phyloP scores from a whole-genome alignment of 2,329 filamentous ascomycete species.

The Aspergillus bombycis region DNA sequence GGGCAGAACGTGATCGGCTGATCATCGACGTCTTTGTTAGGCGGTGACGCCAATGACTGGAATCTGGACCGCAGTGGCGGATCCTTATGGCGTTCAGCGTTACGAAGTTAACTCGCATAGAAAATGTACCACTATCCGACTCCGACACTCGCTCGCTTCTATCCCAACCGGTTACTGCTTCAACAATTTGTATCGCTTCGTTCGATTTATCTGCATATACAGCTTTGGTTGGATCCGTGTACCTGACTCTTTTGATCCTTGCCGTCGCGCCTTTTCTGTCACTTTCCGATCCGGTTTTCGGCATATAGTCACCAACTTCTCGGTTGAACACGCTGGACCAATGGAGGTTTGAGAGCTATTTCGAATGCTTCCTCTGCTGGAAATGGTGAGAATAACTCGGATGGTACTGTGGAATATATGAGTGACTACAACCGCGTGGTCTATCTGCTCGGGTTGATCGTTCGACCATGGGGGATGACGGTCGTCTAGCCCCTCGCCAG shows the following conservation, averaged over 20 bases:
- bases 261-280: background rate
- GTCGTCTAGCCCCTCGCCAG: slow-evolving; percentile 40
- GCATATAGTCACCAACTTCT: slow-evolving; percentile 6
- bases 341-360: slow-evolving; percentile 14
- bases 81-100: background rate
- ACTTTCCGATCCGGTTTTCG: slow-evolving; percentile 7
- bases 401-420: slow-evolving; percentile 18
- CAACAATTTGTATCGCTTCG: background rate
- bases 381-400: slow-evolving; percentile 15
- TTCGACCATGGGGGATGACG: slow-evolving; percentile 38
- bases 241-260: background rate
- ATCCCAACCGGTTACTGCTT: background rate
- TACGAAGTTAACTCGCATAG: background rate
- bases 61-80: slow-evolving; percentile 16
- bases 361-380: background rate
- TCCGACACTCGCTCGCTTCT: slow-evolving; percentile 2
- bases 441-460: slow-evolving; percentile 17
- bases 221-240: background rate
- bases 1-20: background rate
- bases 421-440: slow-evolving; percentile 19
- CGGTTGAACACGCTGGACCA: slow-evolving; percentile 1
- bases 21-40: slow-evolving; percentile 1
- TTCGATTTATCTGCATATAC: background rate
- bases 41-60: slow-evolving; percentile 12
- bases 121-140: slow-evolving; percentile 2